Percentiles rank a stretch among this genome's conserved stretches.
Conservation (phyloP, 352 stramenopile species). For the Aphanomyces cochlioides region DNA sequence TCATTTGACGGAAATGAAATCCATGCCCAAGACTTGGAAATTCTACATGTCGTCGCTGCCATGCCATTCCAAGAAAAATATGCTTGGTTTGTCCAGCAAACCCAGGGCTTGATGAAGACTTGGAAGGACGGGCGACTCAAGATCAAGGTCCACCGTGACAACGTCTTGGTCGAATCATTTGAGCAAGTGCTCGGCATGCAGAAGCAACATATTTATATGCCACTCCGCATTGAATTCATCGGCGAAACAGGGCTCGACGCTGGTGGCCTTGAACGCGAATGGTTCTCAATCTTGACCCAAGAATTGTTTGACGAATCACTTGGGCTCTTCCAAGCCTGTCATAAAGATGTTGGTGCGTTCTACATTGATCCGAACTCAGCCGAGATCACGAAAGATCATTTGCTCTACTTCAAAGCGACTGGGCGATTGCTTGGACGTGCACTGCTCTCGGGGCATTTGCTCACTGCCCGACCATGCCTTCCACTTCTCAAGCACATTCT, state of each 20-base stretch:
- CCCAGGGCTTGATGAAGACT: conserved; percentile 71
- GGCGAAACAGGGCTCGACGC: conserved; percentile 83
- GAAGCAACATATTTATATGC: conserved; percentile 73
- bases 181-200: conserved; percentile 75
- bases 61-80: conserved; percentile 69
- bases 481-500: conserved; percentile 88
- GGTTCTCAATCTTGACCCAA: conserved; percentile 80
- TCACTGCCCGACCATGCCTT: conserved; percentile 71
- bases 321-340: conserved; percentile 70
- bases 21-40: conserved; percentile 50
- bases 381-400: conserved; percentile 47
- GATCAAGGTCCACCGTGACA: conserved; percentile 68
- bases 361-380: conserved; percentile 79
- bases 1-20: conserved; percentile 69
- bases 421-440: conserved; percentile 83
- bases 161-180: conserved; percentile 86
- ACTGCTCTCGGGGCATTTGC: conserved; percentile 78
- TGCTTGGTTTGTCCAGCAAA: conserved; percentile 80
- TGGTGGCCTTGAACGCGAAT: conserved; percentile 86
- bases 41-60: conserved; percentile 73
- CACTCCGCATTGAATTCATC: conserved; percentile 81
- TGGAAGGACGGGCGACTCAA: conserved; percentile 79
- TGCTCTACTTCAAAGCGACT: conserved; percentile 77
- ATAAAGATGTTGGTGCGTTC: conserved; percentile 73
- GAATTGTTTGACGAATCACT: conserved; percentile 78